phyloP scores from a whole-genome alignment of 2,329 filamentous ascomycete genomes.

The Pyrenophora seminiperda region DNA sequence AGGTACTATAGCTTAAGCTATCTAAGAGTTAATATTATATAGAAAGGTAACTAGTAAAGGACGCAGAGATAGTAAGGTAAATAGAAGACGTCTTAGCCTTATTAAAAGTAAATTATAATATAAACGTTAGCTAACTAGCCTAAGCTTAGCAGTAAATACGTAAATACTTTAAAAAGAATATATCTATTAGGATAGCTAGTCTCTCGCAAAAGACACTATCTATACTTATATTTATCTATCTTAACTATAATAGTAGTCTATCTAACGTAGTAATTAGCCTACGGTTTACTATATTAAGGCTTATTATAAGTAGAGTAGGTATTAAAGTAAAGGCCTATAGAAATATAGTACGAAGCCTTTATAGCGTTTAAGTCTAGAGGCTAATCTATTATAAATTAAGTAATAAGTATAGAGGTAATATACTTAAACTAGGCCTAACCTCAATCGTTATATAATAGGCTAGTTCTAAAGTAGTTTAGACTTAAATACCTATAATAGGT shows the following conservation, averaged over 20 bases:
- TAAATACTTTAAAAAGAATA: neutral
- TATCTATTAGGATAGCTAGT: neutral
- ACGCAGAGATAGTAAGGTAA: neutral
- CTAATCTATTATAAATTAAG: no score
- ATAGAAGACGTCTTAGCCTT: neutral
- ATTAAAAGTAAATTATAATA: neutral
- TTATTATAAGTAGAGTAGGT: no score
- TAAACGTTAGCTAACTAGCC: neutral
- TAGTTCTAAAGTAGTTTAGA: slow-evolving; percentile 1
- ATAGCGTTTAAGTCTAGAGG: no score
- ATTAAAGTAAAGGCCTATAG: no score
- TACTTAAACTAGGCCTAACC: neutral
- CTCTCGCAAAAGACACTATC: neutral
- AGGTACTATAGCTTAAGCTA: neutral
- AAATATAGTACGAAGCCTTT: no score
- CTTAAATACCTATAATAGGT: neutral
- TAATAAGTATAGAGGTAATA: neutral
- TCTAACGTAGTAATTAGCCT: no score
- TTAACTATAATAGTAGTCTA: no score
- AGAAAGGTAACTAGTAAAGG: neutral
- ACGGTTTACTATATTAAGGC: no score
- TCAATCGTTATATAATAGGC: neutral
- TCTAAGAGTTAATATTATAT: slow-evolving; percentile 1
- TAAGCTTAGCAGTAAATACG: neutral
- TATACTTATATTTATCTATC: no score